Evolutionary conservation across 2,329 filamentous ascomycete species (phyloP).

Genomic region (Trichoderma koningii): DNA sequence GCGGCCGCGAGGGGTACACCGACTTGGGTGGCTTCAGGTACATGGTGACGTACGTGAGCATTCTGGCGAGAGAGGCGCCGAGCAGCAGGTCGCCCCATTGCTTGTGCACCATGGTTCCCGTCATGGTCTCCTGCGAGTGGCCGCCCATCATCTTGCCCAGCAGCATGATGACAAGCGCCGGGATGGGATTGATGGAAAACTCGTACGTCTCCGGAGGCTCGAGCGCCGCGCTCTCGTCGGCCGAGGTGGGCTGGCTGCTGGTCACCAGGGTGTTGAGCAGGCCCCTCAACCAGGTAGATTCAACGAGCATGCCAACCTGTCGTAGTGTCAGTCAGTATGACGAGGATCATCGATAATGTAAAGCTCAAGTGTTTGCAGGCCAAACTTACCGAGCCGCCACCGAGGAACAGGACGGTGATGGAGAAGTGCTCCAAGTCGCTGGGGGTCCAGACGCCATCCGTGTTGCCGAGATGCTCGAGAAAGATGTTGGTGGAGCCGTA

Average conservation of each 20-base stretch:
- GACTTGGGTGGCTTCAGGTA: constrained; percentile 82
- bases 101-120: constrained; percentile 87
- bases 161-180: constrained; percentile 80
- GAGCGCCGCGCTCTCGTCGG: constrained; percentile 53
- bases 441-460: constrained; percentile 70
- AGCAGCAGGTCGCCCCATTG: constrained; percentile 89
- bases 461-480: constrained; percentile 79
- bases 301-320: constrained; percentile 79
- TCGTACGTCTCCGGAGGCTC: constrained; percentile 66
- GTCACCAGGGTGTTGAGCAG: constrained; percentile 60
- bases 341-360: too few species aligned
- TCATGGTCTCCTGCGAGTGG: constrained; percentile 80
- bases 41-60: constrained; percentile 74
- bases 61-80: constrained; percentile 76
- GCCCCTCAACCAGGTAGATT: constrained; percentile 69
- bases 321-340: neutral
- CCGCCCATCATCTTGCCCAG: constrained; percentile 94
- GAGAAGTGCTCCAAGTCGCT: constrained; percentile 89
- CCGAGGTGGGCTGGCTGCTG: constrained; percentile 41
- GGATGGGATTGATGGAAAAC: constrained; percentile 84
- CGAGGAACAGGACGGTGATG: constrained; percentile 91
- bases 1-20: constrained; percentile 78
- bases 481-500: constrained; percentile 92
- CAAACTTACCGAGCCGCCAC: constrained; percentile 75
- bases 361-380: neutral